Evolutionary conservation across 2,329 filamentous ascomycete species (phyloP), one percentile per base, ranked within the genome.

Genomic region (Hymenoscyphus fructigenus): DNA sequence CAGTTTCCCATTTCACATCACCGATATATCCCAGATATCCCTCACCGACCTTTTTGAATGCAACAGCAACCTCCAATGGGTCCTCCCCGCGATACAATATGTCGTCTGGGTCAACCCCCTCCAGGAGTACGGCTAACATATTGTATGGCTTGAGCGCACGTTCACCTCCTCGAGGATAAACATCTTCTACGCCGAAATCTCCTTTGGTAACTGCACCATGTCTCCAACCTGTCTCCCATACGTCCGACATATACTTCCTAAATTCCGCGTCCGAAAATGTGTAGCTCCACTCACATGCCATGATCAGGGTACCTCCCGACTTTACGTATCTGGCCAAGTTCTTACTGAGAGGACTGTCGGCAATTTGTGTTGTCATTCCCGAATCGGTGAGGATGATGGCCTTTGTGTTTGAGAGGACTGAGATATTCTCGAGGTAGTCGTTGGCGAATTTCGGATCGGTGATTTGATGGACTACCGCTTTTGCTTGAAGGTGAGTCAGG

Each of bases 11-110:
- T 6, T 56, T 44, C 10, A 60, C 29, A 56, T 63, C 62, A 12
- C 62, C 62, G 20, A 63, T 38, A 23, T 29, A 63, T 20, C 62
- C 62, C 9, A 63, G 15, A 53, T 53, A 60, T 14, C 17, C 56
- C 28, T n/a, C 32, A 3, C 7, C 62, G 34, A 29, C 29, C 26
- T 38, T 55, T 44, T 14, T 23, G 12, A 50, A 47, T 41, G 28
- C 55, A 10, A 57, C 28, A 57, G 55, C 55, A 28, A n/a, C 23
- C 15, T 57, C 23, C 23, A 3, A 15, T 38, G 14, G 1, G 14
- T 15, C 14, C 36, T 38, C 12, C 36, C 36, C 36, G 5, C 36
- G 36, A 17, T 38, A 38, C 36, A 38, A 15, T 17, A 38, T 14
- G 36, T 38, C 36, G 4, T 38, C 36, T 38, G 12, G 36, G 36